Base-by-base conservation (phyloP, 192 early-diverging fungal genomes). In the Mortierella alpina region DNA sequence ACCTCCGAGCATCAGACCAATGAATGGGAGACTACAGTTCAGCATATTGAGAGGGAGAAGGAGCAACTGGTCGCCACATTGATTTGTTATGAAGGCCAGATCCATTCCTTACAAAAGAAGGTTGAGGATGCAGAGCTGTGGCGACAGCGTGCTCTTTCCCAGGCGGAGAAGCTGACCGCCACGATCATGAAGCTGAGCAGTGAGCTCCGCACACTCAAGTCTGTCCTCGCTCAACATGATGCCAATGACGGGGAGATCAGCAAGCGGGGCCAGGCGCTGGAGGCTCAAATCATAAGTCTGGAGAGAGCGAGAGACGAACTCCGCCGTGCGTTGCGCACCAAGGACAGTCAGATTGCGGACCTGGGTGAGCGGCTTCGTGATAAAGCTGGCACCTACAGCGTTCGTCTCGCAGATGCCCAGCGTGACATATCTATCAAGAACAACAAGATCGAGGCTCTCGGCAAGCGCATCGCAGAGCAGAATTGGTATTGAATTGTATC, bases 11-110 rank as follows among this genome's bases (percentile, higher is more conserved):
- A 70, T 41, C 74, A 77, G 49, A 70, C 55, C 41, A 71, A 70
- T 6, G 75, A 78, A 45, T 78, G 75, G 75, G 75, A 78, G 31
- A 49, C 44, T 0, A 78, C 68, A 1, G 68, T 70, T 0, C 12
- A 55, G 17, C 40, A 61, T n/a, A 48, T 71, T 39, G 63, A 78
- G 63, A 15, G 44, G 6, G 68, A 71, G 63, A 63, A 63, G 39
- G 50, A 61, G 50, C 18, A 15, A 13, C 65, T 66, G n/a, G 58
- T 66, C 2, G 55, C 20, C 14, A 7, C 42, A 11, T 15, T 71
- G 57, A 65, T 44, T 9, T n/a, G 45, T 0, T 22, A 45, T 22
- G 57, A 78, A 45, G 15, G 17, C 2, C 52, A 66, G 45, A 65
- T 78, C 20, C 15, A 50, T 3, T 12, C 4, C 0, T 46, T 78